Evolutionary conservation across 148 eudicot genomes (phyloP), one percentile per base, ranked within the genome.

Genomic region (Fagopyrum homotropicum): DNA sequence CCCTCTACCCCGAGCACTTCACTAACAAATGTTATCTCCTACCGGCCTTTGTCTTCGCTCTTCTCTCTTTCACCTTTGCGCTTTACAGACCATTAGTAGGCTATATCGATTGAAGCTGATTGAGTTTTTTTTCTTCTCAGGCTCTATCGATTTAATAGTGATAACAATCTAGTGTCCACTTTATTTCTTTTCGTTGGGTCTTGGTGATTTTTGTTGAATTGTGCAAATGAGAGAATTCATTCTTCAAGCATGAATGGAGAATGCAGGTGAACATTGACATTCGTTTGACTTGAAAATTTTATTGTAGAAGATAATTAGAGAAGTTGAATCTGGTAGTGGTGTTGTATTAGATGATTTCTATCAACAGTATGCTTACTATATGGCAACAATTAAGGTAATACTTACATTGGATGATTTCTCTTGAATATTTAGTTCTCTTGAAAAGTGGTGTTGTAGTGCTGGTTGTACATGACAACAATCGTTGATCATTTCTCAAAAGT

Each of bases 291-390:
- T 92, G 80, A 88, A 84, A 78, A 82, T 48, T 76, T 85, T 90
- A 68, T 74, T 92, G 45, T 92, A 95, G 83, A 92, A 88, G 80
- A 77, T 95, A n/a, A 95, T 95, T 64, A 59, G 74, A 70, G 98
- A 87, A 86, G 80, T 95, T 72, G 98, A 95, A 78, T 84, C 89
- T 15, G 81, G 77, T 66, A 87, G 87, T 46, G 84, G 75, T 17
- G 81, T 55, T 56, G 93, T 92, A 60, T 73, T 95, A 82, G 98
- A 90, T 81, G 91, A 89, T 77, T 78, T 90, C 77, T 95, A 95
- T 76, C 93, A 90, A 76, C 83, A 80, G 16, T 89, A 85, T 75
- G 86, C 91, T 15, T 83, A 69, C 81, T 91, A 82, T 80, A 86
- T 92, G 96, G 77, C 83, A 73, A 87, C 92, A 26, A 52, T 83